These are phyloP conservation scores for Iris pallida DNA, from an alignment of 116 monocot genomes.

Conservation along the genomic window DNA sequence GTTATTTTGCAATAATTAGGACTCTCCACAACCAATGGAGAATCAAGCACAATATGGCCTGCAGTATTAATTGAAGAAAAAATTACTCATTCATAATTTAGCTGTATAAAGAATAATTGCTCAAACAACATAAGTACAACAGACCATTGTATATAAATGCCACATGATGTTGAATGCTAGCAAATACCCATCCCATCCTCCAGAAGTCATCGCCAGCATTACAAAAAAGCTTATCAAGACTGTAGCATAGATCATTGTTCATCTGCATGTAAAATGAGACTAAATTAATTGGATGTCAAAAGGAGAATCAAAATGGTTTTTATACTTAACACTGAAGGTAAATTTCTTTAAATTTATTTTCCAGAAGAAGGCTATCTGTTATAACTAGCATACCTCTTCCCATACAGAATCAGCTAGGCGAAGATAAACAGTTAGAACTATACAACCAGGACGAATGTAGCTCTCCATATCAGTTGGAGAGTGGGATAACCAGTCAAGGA, in stretches of 20 bases:
- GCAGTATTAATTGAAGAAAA: too few relatives aligned
- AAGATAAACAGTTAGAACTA: constrained; percentile 83
- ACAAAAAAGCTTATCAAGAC: constrained; percentile 54
- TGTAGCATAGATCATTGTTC: constrained; percentile 38
- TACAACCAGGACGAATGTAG: constrained; percentile 90
- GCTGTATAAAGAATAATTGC: not conserved
- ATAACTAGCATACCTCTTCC: constrained; percentile 50
- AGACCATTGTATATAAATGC: constrained; percentile 74
- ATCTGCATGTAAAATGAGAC: constrained; percentile 39
- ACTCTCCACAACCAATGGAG: constrained; percentile 28
- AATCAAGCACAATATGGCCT: constrained; percentile 60
- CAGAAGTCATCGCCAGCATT: constrained; percentile 51
- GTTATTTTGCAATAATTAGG: constrained; percentile 30
- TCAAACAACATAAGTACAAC: constrained; percentile 7
- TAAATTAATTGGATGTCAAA: constrained; percentile 6
- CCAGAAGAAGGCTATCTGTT: not conserved
- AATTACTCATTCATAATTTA: not conserved
- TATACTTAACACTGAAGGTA: not conserved
- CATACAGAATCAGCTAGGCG: constrained; percentile 51
- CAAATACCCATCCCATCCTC: constrained; percentile 79
- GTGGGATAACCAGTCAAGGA: constrained; percentile 78
- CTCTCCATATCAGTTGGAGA: constrained; percentile 90
- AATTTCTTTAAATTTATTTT: too few relatives aligned
- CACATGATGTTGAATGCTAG: constrained; percentile 49
- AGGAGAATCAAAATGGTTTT: not conserved